These are phyloP conservation scores for Cladosporium sp. DNA, from an alignment of 2,329 filamentous ascomycete genomes.

Conservation along the genomic window DNA sequence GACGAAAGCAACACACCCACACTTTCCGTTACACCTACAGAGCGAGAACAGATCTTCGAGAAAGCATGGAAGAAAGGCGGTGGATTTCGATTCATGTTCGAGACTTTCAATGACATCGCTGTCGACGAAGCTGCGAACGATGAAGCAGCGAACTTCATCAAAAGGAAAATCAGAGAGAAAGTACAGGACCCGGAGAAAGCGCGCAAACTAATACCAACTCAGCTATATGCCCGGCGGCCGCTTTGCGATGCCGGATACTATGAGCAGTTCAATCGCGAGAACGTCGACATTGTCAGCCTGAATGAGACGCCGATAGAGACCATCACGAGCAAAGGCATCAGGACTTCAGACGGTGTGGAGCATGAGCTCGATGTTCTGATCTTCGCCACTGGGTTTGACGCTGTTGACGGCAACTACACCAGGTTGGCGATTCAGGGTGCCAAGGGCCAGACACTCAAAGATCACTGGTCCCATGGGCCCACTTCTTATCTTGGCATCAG, in stretches of 20 bases:
- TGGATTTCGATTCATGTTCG: constrained; percentile 36
- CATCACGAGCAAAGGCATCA: constrained; percentile 27
- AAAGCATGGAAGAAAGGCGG: constrained; percentile 24
- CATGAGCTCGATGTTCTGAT: constrained; percentile 33
- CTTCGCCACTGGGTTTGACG: constrained; percentile 40
- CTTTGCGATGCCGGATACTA: constrained; percentile 48
- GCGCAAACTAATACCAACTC: constrained; percentile 56
- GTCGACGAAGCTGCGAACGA: constrained; percentile 47
- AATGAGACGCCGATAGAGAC: constrained; percentile 43
- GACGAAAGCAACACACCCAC: constrained; percentile 18
- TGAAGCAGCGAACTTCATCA: constrained; percentile 50
- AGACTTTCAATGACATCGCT: constrained; percentile 32
- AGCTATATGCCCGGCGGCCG: constrained; percentile 61
- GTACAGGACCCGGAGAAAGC: constrained; percentile 52
- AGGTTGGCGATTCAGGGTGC: constrained; percentile 29
- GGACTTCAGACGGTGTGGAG: constrained; percentile 19
- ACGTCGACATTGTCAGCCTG: constrained; percentile 25
- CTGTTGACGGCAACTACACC: constrained; percentile 33
- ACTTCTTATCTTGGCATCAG: constrained; percentile 38
- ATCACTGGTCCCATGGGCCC: constrained; percentile 32
- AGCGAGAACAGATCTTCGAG: constrained; percentile 26
- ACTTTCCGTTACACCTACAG: constrained; percentile 17
- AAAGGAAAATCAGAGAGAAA: constrained; percentile 28
- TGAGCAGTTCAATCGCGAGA: constrained; percentile 25
- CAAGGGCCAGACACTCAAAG: constrained; percentile 26